phyloP scores from a whole-genome alignment of 2,329 filamentous ascomycete species.

The Nothophaeocryptopus gaeumannii region DNA sequence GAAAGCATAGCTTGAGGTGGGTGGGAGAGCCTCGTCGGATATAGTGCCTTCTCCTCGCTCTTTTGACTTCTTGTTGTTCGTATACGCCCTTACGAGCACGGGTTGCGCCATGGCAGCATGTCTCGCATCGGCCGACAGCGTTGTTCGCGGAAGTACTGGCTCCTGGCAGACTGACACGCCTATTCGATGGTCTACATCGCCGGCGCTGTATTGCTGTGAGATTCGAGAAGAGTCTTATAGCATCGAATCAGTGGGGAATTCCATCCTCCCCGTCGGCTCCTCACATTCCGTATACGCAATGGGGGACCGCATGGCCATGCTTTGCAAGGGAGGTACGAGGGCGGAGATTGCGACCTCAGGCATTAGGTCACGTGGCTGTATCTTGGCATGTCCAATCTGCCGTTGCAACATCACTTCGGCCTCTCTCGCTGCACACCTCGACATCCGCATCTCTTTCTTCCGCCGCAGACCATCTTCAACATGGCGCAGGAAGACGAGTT shows the following conservation, averaged over 20 bases:
- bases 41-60: slow-evolving; percentile 8
- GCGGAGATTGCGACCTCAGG: too few species aligned
- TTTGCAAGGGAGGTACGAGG: too few species aligned
- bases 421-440: background rate
- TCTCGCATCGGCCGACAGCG: background rate
- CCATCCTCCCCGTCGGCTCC: too few species aligned
- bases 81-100: slow-evolving; percentile 40
- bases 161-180: background rate
- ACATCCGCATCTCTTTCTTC: background rate
- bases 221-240: background rate
- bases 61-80: slow-evolving; percentile 15
- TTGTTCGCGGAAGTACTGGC: background rate
- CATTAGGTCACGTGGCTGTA: too few species aligned
- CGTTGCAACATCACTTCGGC: slow-evolving; percentile 9
- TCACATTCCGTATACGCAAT: too few species aligned
- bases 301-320: too few species aligned
- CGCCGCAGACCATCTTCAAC: background rate
- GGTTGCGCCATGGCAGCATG: slow-evolving; percentile 40
- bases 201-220: background rate
- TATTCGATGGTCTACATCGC: too few species aligned
- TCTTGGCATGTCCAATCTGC: background rate
- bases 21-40: slow-evolving; percentile 26
- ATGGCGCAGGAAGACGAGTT: slow-evolving; percentile 25
- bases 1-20: slow-evolving; percentile 34
- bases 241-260: too few species aligned